These are phyloP conservation scores for Dipteronia sinensis DNA, from an alignment of 345 rosid genomes.

Conservation along the genomic window DNA sequence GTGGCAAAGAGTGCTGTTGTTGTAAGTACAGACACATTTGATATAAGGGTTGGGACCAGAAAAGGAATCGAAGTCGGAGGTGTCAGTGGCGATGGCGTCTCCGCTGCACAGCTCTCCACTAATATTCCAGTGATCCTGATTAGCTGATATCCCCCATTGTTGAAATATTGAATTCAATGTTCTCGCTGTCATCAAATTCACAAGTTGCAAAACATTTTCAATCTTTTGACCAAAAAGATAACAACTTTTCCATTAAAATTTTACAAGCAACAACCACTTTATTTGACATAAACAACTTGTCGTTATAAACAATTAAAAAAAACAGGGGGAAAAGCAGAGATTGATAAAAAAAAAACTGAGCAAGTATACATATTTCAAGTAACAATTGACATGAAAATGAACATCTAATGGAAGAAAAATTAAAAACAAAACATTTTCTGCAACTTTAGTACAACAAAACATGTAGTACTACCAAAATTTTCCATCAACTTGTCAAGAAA, in stretches of 20 bases:
- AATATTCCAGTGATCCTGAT: conserved; percentile 39
- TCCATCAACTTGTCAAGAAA: no score
- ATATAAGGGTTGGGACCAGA: conserved; percentile 37
- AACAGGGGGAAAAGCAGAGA: no score
- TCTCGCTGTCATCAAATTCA: conserved; percentile 26
- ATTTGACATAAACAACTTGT: not conserved
- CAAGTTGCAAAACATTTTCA: not conserved
- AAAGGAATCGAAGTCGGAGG: not conserved
- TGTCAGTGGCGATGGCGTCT: conserved; percentile 25
- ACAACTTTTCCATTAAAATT: not conserved
- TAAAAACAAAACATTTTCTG: no score
- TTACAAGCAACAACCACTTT: not conserved
- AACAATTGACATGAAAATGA: no score
- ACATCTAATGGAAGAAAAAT: no score
- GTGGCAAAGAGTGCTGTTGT: conserved; percentile 42
- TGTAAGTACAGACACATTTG: conserved; percentile 45
- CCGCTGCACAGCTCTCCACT: conserved; percentile 56
- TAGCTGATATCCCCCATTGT: conserved; percentile 39
- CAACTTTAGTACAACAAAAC: no score
- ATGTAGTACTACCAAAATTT: no score
- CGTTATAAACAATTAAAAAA: no score
- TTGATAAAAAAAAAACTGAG: no score
- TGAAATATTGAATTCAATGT: conserved; percentile 47
- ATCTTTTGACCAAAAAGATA: not conserved
- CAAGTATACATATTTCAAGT: no score